Evolutionary conservation across 805 yeast species (phyloP).

Genomic region (Wickerhamomyces bisporus): DNA sequence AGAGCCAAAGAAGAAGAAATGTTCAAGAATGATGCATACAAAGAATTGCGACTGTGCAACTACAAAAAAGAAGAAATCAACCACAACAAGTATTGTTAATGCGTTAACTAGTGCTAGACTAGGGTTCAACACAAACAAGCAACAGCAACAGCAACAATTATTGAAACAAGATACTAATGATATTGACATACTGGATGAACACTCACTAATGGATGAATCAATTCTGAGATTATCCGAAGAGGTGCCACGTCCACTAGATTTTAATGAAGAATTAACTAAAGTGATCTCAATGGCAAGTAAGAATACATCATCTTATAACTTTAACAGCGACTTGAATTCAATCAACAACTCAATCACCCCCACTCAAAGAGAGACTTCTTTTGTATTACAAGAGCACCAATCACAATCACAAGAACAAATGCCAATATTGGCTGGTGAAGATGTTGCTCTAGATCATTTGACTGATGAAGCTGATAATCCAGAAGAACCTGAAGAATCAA

Average conservation of each 20-base stretch:
- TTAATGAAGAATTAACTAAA: conserved; percentile 19
- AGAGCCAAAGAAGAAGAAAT: conserved; percentile 3
- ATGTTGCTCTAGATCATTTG: neutral
- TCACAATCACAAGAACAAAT: too few relatives aligned
- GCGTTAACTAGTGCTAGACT: conserved; percentile 21
- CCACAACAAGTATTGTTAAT: conserved; percentile 16
- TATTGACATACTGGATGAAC: neutral
- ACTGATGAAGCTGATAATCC: conserved; percentile 1
- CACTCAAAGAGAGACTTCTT: neutral
- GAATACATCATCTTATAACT: conserved; percentile 21
- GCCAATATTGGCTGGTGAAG: neutral
- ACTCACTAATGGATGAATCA: neutral
- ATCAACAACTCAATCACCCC: neutral
- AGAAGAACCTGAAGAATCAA: conserved; percentile 5
- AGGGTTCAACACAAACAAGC: conserved; percentile 12
- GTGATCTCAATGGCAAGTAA: conserved; percentile 21
- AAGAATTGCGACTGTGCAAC: conserved; percentile 11
- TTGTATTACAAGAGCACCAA: too few relatives aligned
- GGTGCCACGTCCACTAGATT: conserved; percentile 9
- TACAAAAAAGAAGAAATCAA: conserved; percentile 15
- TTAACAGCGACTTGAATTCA: conserved; percentile 8
- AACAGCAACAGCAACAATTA: neutral
- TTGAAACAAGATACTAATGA: neutral
- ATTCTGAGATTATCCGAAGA: conserved; percentile 1
- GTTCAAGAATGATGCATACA: conserved; percentile 8